A percentile compares a stretch with the other conserved stretches of the same genome.
Evolutionary conservation across 2,329 filamentous ascomycete genomes (phyloP).

Genomic region (Emergomyces orientalis): DNA sequence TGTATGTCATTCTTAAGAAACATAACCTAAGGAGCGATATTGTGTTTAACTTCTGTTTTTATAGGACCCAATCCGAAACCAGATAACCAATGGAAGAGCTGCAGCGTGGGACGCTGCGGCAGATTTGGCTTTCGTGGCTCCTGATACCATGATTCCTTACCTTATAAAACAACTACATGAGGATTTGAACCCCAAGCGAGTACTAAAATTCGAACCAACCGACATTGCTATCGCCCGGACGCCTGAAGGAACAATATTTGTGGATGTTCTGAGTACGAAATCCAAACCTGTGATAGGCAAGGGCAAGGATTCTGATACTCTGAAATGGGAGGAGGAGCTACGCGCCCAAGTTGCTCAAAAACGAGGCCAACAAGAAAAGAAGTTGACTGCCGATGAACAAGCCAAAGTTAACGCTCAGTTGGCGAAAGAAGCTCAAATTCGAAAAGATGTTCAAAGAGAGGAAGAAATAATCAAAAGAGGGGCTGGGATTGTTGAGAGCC

Average conservation of each 20-base stretch:
- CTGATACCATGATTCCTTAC: constrained; percentile 65
- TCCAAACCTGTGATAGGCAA: constrained; percentile 64
- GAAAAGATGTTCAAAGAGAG: constrained; percentile 58
- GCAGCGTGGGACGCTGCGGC: constrained; percentile 80
- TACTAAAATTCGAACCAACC: constrained; percentile 66
- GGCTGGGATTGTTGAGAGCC: constrained; percentile 71
- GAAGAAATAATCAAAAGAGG: constrained; percentile 69
- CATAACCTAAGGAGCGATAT: neutral
- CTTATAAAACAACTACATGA: constrained; percentile 64
- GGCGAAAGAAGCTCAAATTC: constrained; percentile 73
- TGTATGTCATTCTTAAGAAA: constrained; percentile 36
- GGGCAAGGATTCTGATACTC: constrained; percentile 85
- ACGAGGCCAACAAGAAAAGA: constrained; percentile 74
- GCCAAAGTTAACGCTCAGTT: constrained; percentile 86
- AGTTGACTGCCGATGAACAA: constrained; percentile 79
- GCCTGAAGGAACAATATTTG: constrained; percentile 74
- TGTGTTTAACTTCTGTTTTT: constrained; percentile 13
- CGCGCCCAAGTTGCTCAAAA: constrained; percentile 81
- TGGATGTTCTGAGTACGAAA: constrained; percentile 86
- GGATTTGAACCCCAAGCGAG: constrained; percentile 62
- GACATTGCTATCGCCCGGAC: constrained; percentile 92
- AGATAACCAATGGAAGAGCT: constrained; percentile 37
- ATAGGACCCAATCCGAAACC: constrained; percentile 29
- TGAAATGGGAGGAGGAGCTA: constrained; percentile 96
- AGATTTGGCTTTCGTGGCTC: constrained; percentile 87